These are phyloP conservation scores for Ophiocordyceps robertsii DNA, from an alignment of 2,329 filamentous ascomycete species.

Conservation along the genomic window DNA sequence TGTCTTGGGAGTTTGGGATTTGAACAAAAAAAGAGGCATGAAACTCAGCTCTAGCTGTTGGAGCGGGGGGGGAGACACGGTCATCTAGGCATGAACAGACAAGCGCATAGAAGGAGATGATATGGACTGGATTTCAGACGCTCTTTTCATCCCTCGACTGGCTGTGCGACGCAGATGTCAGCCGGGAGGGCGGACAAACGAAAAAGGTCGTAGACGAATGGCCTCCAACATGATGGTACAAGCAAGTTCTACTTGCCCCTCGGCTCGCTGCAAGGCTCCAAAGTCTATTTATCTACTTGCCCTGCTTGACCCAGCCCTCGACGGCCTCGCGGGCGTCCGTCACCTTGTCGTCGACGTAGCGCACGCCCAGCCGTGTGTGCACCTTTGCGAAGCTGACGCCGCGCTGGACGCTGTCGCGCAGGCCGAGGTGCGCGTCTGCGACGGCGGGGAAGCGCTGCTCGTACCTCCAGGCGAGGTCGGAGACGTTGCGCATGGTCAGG, in stretches of 20 bases:
- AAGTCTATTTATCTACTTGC: constrained; percentile 45
- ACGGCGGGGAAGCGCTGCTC: constrained; percentile 79
- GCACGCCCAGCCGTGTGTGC: constrained; percentile 56
- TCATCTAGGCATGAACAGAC: no score
- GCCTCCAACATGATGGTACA: constrained; percentile 17
- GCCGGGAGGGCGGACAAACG: no score
- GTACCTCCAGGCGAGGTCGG: constrained; percentile 78
- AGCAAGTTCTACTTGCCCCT: constrained; percentile 8
- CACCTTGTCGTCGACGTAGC: constrained; percentile 71
- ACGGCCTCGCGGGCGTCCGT: constrained; percentile 60
- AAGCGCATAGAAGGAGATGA: no score
- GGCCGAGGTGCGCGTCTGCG: constrained; percentile 64
- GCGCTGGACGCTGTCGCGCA: constrained; percentile 55
- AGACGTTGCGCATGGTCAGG: constrained; percentile 79
- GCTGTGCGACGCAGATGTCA: no score
- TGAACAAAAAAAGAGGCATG: no score
- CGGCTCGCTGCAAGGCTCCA: not conserved
- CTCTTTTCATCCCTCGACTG: no score
- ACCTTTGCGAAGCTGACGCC: constrained; percentile 62
- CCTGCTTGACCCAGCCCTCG: constrained; percentile 86
- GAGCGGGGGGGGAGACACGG: no score
- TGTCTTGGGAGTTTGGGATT: no score
- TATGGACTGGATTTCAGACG: no score
- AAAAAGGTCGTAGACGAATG: not conserved
- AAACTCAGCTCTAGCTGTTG: no score